These are phyloP conservation scores for Gossypium longicalyx DNA, from an alignment of 345 rosid species.

Conservation along the genomic window DNA sequence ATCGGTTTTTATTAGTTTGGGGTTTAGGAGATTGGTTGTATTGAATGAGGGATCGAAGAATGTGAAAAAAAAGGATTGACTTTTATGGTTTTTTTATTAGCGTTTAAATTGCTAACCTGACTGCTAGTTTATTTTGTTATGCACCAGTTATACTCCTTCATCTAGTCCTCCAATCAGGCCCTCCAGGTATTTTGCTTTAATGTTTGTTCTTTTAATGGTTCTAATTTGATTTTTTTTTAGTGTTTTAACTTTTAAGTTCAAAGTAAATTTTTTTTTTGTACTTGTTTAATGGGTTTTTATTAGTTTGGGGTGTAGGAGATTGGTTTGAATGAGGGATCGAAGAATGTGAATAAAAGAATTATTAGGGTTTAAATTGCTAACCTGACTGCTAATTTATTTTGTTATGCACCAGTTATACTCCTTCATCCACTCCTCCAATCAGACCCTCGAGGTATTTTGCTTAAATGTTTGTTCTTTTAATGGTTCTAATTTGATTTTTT, in stretches of 20 bases:
- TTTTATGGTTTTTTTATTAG: background rate
- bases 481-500: background rate
- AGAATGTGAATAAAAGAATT: background rate
- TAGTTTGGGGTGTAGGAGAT: background rate
- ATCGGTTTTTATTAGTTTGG: background rate
- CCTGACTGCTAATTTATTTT: background rate
- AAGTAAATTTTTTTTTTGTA: background rate
- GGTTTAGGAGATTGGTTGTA: background rate
- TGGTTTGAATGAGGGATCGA: too few species aligned
- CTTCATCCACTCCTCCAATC: slow-evolving; percentile 14
- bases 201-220: background rate
- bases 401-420: background rate
- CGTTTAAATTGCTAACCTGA: background rate
- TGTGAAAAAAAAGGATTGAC: too few species aligned
- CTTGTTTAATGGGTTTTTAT: background rate
- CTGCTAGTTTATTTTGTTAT: background rate
- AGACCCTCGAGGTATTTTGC: slow-evolving; percentile 25
- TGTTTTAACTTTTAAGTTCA: background rate
- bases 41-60: background rate
- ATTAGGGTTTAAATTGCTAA: slow-evolving; percentile 7
- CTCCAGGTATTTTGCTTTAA: slow-evolving; percentile 24
- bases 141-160: slow-evolving; percentile 2
- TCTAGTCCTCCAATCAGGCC: slow-evolving; percentile 15
- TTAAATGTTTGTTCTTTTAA: background rate
- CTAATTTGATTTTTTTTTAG: background rate